phyloP scores from a whole-genome alignment of 352 stramenopile genomes.

The Pythium sp. region DNA sequence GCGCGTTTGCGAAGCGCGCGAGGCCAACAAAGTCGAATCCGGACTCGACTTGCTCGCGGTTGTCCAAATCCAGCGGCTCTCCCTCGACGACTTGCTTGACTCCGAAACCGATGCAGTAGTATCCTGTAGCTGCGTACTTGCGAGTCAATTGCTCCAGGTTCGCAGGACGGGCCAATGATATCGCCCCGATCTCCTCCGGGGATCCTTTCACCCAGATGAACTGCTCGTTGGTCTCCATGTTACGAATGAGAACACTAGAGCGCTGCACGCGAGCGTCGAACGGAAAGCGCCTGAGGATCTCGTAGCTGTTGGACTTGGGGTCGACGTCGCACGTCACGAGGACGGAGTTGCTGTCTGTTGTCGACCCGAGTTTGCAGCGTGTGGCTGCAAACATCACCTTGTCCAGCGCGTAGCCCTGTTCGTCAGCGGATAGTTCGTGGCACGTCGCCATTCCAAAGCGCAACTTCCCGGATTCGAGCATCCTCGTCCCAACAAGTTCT shows the following conservation, averaged over 20 bases:
- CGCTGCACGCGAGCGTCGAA: constrained; percentile 50
- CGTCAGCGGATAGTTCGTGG: constrained; percentile 34
- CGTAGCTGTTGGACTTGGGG: neutral
- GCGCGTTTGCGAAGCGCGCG: constrained; percentile 79
- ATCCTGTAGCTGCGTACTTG: constrained; percentile 40
- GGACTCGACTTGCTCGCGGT: constrained; percentile 44
- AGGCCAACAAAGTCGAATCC: constrained; percentile 63
- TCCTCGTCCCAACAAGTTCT: neutral
- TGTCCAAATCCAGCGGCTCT: constrained; percentile 12
- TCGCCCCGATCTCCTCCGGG: constrained; percentile 18
- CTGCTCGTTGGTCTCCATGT: constrained; percentile 27
- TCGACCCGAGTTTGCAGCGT: neutral
- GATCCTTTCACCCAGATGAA: constrained; percentile 54
- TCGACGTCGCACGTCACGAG: constrained; percentile 18
- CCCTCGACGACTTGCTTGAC: constrained; percentile 28
- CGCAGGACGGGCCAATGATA: constrained; percentile 1
- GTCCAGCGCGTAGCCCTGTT: constrained; percentile 50
- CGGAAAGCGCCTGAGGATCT: constrained; percentile 42
- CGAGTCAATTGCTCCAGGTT: constrained; percentile 30
- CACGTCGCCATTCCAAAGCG: constrained; percentile 44
- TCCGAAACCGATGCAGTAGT: constrained; percentile 58
- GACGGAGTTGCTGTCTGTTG: constrained; percentile 16
- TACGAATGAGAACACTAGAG: constrained; percentile 43
- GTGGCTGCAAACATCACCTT: constrained; percentile 50
- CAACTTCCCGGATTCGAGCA: constrained; percentile 3